Evolutionary conservation across 106 monocot species (phyloP), one percentile per base, ranked within the genome.

Genomic region (Phalaenopsis aphrodite): DNA sequence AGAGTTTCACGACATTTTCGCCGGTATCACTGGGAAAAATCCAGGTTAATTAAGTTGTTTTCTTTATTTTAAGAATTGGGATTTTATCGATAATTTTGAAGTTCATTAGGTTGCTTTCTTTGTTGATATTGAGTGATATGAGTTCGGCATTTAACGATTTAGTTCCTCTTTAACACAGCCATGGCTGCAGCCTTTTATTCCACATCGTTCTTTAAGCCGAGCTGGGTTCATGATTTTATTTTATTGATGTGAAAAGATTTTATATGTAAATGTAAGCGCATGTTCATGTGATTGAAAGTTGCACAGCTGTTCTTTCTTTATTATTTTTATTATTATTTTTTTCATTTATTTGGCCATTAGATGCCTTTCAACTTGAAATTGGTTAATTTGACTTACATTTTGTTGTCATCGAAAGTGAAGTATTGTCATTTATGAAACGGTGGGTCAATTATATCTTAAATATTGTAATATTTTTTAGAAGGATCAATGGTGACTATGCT

Each of bases 1-100:
- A 10, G 89, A 93, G 30, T 88, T 99, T 73, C 81, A 90, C 77
- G 77, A 82, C 41, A 43, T 95, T 45, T 99, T 93, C 86, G 37
- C 46, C 36, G 93, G 87, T 47, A 80, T 95, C 83, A 90, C 86
- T 57, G 98, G 94, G 10, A 94, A 85, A 80, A 88, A 93, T 80
- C 94, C 92, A 79, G 91, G 94, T 93, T 43, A 23, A 45, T 21
- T 30, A 30, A 0, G 30, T 30, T 30, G 30, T 37, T 55, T 52
- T 79, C 5, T 74, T 83, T 67, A 45, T 56, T 41, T 30, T 58
- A 2, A 19, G 73, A 41, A 0, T 56, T 12, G 4, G 55, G 2
- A 42, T 19, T 36, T 67, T 12, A 42, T 56, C 64, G 17, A 2
- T 41, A 47, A 19, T 16, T 46, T 79, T 42, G 15, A 73, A 36